Evolutionary conservation across 1,284 basidiomycete genomes (phyloP), one percentile per base, ranked within the genome.

Genomic region (Gomphus sp.): DNA sequence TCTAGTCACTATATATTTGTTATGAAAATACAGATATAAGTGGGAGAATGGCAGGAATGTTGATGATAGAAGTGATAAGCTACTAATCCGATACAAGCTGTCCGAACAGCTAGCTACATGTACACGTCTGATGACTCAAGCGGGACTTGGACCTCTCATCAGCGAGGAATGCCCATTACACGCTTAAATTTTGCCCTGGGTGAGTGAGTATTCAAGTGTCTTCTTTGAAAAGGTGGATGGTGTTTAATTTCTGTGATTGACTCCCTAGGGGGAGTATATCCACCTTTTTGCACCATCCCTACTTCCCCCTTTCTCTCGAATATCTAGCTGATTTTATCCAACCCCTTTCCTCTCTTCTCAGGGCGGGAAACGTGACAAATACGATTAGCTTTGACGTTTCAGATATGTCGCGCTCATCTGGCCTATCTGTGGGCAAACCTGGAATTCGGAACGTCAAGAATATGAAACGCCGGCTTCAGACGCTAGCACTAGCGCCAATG

Each of bases 81-180:
- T 22, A 22, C 22, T 22, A 22, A 12, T 12, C 59, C 65, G 64
- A 68, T 56, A 56, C 49, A 25, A 62, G 59, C 31, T 67, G 66
- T 55, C 64, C 62, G 3, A 62, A 66, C 54, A 22, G 22, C 22
- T 22, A 56, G 66, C 10, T 69, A 66, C 49, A 69, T 65, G n/a
- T 71, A 70, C 57, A 65, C 69, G 1, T 70, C 64, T 57, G 69
- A 71, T 54, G 66, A 70, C 58, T 59, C 60, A 18, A 65, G 63
- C 34, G 64, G 64, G 4, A 66, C 67, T 37, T 68, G 63, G 58
- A 65, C 62, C 33, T 67, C 64, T 61, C 49, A 59, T 57, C 62
- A 10, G 25, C 49, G 16, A 16, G 25, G n/a, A 44, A 63, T 37
- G 60, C 61, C 8, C 58, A 65, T 60, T 65, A 69, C 54, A 69